Conservation (phyloP, 1,139 yeast species). For the Candida sp. region DNA sequence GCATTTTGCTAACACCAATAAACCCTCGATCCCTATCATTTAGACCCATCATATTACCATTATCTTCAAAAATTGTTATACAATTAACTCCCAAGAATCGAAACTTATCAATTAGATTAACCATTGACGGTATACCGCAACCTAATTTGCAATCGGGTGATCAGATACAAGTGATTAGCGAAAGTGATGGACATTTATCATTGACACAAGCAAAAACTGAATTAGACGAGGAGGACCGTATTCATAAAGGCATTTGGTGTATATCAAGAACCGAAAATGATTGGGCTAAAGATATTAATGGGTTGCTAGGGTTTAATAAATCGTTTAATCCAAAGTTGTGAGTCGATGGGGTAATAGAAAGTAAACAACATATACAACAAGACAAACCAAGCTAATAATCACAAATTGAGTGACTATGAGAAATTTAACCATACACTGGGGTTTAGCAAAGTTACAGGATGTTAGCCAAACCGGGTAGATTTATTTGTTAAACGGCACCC, state of each 20-base stretch:
- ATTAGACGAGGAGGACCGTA: slow-evolving; percentile 33
- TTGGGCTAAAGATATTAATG: slow-evolving; percentile 90
- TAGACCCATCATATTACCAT: slow-evolving; percentile 80
- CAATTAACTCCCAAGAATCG: slow-evolving; percentile 53
- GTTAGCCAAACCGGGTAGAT: no score
- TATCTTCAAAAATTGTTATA: slow-evolving; percentile 65
- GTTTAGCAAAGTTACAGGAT: no score
- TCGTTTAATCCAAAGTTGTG: slow-evolving; percentile 39
- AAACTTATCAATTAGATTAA: slow-evolving; percentile 48
- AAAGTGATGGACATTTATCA: slow-evolving; percentile 33
- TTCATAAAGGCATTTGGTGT: slow-evolving; percentile 76
- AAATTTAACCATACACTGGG: no score
- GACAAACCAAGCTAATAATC: no score
- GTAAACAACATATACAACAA: no score
- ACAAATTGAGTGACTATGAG: no score
- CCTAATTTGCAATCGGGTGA: slow-evolving; percentile 71
- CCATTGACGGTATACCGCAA: slow-evolving; percentile 80
- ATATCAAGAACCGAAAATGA: slow-evolving; percentile 79
- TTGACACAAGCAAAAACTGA: neutral
- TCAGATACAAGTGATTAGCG: slow-evolving; percentile 67
- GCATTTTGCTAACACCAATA: slow-evolving; percentile 81
- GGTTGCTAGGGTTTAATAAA: slow-evolving; percentile 83
- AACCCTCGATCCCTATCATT: slow-evolving; percentile 88
- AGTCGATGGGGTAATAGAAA: no score
- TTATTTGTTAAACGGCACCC: no score